Conservation (phyloP, 257 asterid species). For the Anisodus acutangulus region DNA sequence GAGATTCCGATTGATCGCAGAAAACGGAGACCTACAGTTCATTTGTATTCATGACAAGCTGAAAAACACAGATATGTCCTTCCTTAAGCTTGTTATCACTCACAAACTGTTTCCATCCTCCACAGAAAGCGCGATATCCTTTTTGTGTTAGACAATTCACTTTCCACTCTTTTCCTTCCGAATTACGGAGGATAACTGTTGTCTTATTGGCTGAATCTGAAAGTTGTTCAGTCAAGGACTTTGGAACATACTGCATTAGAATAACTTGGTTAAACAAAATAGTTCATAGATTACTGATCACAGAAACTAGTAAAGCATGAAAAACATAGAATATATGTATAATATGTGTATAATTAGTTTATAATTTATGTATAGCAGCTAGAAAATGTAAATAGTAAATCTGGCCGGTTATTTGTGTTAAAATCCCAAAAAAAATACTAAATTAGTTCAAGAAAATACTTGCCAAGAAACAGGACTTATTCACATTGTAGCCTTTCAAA, state of each 20-base stretch:
- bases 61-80: constrained; percentile 39
- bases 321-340: too few species aligned
- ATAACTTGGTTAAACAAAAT: background rate
- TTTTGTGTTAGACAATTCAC: background rate
- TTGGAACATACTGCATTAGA: too few species aligned
- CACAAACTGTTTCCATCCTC: constrained; percentile 38
- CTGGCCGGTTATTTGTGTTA: too few species aligned
- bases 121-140: background rate
- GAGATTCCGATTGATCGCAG: background rate
- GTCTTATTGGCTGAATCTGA: background rate
- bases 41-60: constrained; percentile 20
- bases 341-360: too few species aligned
- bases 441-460: constrained; percentile 18
- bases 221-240: background rate
- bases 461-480: constrained; percentile 10
- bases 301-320: background rate
- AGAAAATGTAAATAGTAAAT: too few species aligned
- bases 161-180: constrained; percentile 26
- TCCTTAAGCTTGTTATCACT: constrained; percentile 18
- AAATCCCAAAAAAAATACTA: too few species aligned
- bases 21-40: constrained; percentile 24
- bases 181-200: background rate
- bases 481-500: constrained; percentile 31
- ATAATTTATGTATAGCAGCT: too few species aligned
- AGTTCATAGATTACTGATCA: background rate